Evolutionary conservation across 768 basidiomycete genomes (phyloP).

Genomic region (Thelephora ganbajun): DNA sequence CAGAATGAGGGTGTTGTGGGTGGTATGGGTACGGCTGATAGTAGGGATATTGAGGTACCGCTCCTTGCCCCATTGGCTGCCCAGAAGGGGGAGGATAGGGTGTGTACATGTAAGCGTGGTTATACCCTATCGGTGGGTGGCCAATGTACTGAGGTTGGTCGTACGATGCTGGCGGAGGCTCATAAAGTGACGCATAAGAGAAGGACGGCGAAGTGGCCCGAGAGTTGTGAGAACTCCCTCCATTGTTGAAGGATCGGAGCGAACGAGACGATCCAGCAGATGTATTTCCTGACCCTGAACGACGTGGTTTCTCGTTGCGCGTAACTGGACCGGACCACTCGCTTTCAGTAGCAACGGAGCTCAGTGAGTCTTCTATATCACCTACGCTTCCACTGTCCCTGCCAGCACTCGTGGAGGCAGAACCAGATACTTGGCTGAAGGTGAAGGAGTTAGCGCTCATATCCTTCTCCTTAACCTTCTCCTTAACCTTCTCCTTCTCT

Average conservation of each 20-base stretch:
- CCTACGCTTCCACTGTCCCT: slow-evolving; percentile 44
- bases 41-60: slow-evolving; percentile 16
- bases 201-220: slow-evolving; percentile 68
- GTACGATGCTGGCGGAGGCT: slow-evolving; percentile 25
- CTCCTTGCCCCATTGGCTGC: slow-evolving; percentile 18
- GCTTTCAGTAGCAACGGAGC: slow-evolving; percentile 68
- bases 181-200: slow-evolving; percentile 62
- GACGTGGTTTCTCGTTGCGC: slow-evolving; percentile 44
- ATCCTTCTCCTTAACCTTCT: slow-evolving; percentile 56
- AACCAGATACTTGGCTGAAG: slow-evolving; percentile 55
- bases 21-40: slow-evolving; percentile 38
- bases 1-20: slow-evolving; percentile 28
- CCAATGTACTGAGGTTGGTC: slow-evolving; percentile 17
- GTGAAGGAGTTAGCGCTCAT: slow-evolving; percentile 69
- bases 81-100: slow-evolving; percentile 18
- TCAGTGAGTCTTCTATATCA: slow-evolving; percentile 54
- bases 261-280: slow-evolving; percentile 43
- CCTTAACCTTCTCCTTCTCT: slow-evolving; percentile 39
- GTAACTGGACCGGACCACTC: slow-evolving; percentile 56
- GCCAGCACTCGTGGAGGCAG: slow-evolving; percentile 41
- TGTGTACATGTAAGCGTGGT: slow-evolving; percentile 16
- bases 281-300: slow-evolving; percentile 24
- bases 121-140: slow-evolving; percentile 14
- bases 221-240: slow-evolving; percentile 54
- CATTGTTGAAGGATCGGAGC: slow-evolving; percentile 39